A percentile compares a stretch with the other conserved stretches of the same genome.
These are phyloP conservation scores for Hibiscus mutabilis DNA, from an alignment of 345 rosid genomes.

Conservation along the genomic window DNA sequence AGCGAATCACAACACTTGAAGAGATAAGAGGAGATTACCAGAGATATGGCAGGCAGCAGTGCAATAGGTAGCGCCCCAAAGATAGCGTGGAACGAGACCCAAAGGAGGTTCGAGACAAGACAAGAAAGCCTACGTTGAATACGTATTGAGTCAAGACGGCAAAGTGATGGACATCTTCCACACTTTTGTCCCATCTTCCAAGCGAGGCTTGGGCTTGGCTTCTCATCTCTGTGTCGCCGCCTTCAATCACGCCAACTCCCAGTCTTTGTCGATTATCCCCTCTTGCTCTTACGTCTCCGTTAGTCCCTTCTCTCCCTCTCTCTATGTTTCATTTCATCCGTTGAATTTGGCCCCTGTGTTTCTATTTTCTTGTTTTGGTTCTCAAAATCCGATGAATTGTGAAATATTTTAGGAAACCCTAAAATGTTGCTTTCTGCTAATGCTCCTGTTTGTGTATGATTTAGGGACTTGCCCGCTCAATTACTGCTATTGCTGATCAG, in stretches of 20 bases:
- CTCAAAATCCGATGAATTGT: neutral
- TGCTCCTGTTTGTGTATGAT: neutral
- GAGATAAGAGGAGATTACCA: neutral
- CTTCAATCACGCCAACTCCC: conserved; percentile 58
- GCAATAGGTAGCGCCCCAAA: conserved; percentile 20
- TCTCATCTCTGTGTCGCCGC: conserved; percentile 77
- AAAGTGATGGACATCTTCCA: conserved; percentile 70
- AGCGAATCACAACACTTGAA: neutral
- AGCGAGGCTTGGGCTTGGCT: conserved; percentile 82
- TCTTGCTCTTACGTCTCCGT: conserved; percentile 87
- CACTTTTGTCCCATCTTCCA: conserved; percentile 71
- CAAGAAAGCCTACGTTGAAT: conserved; percentile 62
- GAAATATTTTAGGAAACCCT: neutral
- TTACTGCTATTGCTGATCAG: neutral
- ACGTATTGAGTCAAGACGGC: conserved; percentile 45
- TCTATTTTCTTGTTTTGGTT: neutral
- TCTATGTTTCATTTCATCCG: neutral
- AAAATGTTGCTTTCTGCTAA: neutral
- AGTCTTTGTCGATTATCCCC: conserved; percentile 61
- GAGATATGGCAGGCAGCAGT: conserved; percentile 19
- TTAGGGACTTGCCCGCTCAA: neutral
- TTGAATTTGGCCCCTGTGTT: neutral
- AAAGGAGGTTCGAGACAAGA: conserved; percentile 71
- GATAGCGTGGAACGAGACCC: conserved; percentile 53
- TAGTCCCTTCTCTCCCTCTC: conserved; percentile 7